A percentile compares a stretch with the other conserved stretches of the same genome.
These are phyloP conservation scores for Phaeosphaeriaceae sp. DNA, from an alignment of 2,329 filamentous ascomycete species.

Conservation along the genomic window DNA sequence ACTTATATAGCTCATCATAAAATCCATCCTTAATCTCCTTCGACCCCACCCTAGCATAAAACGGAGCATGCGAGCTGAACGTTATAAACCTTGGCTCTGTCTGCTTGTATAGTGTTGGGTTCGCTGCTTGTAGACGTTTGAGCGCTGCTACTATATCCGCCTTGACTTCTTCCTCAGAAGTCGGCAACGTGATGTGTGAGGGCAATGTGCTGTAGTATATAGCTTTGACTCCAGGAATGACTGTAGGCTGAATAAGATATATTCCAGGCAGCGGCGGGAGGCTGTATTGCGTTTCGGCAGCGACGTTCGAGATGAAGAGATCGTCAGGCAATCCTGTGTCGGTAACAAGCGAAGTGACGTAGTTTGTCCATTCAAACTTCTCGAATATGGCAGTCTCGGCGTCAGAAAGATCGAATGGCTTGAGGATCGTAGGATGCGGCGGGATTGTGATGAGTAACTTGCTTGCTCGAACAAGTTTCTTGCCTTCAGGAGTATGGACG, in stretches of 20 bases:
- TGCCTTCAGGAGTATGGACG: conserved; percentile 20
- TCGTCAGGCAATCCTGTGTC: conserved; percentile 43
- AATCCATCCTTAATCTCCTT: conserved; percentile 26
- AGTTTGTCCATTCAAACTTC: conserved; percentile 47
- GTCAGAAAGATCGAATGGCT: conserved; percentile 44
- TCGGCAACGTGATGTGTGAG: conserved; percentile 15
- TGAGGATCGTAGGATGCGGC: conserved; percentile 45
- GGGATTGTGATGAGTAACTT: conserved; percentile 54
- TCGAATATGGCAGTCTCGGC: conserved; percentile 47
- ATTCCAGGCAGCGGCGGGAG: conserved; percentile 41
- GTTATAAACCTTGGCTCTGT: conserved; percentile 23
- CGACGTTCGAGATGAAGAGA: conserved; percentile 34
- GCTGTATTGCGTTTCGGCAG: conserved; percentile 31
- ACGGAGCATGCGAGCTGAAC: conserved; percentile 37
- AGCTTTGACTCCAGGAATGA: conserved; percentile 13
- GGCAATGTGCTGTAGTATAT: conserved; percentile 24
- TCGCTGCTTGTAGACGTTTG: conserved; percentile 15
- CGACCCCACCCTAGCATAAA: conserved; percentile 16
- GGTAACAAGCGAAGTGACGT: conserved; percentile 50
- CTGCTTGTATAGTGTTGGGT: conserved; percentile 5
- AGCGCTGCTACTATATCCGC: conserved; percentile 21
- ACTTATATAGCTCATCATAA: conserved; percentile 27
- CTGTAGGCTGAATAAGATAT: conserved; percentile 32
- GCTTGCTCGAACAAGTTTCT: conserved; percentile 44
- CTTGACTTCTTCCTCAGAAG: conserved; percentile 14